Conservation (phyloP, 2,329 filamentous ascomycete genomes). For the Lachnellula hyalina region DNA sequence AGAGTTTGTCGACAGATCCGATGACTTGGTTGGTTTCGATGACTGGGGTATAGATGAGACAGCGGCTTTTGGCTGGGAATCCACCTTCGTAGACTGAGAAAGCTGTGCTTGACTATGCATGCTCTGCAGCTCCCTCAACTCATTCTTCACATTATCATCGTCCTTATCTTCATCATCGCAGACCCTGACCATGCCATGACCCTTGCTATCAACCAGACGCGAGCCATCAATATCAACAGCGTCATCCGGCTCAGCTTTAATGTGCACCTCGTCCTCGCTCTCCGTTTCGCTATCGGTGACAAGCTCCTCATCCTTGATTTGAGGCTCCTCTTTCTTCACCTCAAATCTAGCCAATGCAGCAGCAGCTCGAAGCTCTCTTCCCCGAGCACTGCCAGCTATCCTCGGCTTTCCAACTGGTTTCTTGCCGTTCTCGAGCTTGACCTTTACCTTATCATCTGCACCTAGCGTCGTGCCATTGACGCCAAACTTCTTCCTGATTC, state of each 20-base stretch:
- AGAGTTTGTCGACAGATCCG: neutral
- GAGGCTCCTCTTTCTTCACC: constrained; percentile 34
- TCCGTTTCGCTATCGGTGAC: constrained; percentile 41
- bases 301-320: constrained; percentile 33
- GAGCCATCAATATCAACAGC: constrained; percentile 61
- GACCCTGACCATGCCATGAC: constrained; percentile 64
- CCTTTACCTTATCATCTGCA: constrained; percentile 53
- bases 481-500: constrained; percentile 57
- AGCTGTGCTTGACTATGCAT: constrained; percentile 25
- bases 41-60: neutral
- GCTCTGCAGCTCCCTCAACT: constrained; percentile 62
- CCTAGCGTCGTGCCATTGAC: constrained; percentile 31
- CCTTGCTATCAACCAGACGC: constrained; percentile 60
- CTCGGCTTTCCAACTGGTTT: constrained; percentile 48
- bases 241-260: constrained; percentile 42
- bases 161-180: constrained; percentile 65
- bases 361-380: constrained; percentile 54
- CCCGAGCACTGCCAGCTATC: constrained; percentile 54
- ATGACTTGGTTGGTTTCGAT: neutral
- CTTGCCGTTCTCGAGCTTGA: constrained; percentile 41
- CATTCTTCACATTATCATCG: constrained; percentile 52
- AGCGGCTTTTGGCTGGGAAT: neutral
- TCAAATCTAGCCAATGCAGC: constrained; percentile 56
- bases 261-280: constrained; percentile 41
- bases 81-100: neutral